These are phyloP conservation scores for Aureobasidium sp. DNA, from an alignment of 2,329 filamentous ascomycete species.

Conservation along the genomic window DNA sequence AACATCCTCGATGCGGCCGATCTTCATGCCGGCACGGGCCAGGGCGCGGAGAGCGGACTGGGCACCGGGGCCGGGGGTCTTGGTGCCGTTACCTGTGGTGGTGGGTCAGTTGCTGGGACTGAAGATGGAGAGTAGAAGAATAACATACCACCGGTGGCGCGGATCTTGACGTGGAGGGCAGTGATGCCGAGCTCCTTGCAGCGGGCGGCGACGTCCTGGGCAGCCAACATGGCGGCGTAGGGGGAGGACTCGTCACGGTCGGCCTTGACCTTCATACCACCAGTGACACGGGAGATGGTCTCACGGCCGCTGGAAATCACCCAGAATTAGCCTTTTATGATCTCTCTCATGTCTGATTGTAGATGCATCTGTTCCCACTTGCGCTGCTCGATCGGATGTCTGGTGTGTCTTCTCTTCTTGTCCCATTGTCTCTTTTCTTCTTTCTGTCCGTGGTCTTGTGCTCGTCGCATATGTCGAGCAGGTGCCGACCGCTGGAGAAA, in stretches of 20 bases:
- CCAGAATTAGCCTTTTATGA: conserved; percentile 54
- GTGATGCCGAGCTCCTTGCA: conserved; percentile 83
- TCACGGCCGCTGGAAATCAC: conserved; percentile 86
- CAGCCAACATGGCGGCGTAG: conserved; percentile 99
- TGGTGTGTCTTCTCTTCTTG: background rate
- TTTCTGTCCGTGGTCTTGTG: background rate
- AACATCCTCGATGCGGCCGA: conserved; percentile 98
- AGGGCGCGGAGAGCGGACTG: conserved; percentile 98
- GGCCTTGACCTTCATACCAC: conserved; percentile 99
- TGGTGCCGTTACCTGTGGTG: conserved; percentile 82
- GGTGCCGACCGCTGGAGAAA: background rate
- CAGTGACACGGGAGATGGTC: conserved; percentile 99
- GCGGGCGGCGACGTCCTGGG: conserved; percentile 82
- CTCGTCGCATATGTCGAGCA: conserved; percentile 3
- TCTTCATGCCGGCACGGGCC: conserved; percentile 99
- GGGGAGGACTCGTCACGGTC: conserved; percentile 99
- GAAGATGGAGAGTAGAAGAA: background rate
- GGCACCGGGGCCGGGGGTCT: conserved; percentile 98
- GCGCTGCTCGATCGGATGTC: background rate
- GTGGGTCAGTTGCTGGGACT: background rate
- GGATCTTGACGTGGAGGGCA: conserved; percentile 99
- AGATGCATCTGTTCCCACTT: background rate
- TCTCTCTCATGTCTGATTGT: background rate
- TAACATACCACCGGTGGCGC: conserved; percentile 86
- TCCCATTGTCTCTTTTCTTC: background rate